These are phyloP conservation scores for Leptographium lundbergii DNA, from an alignment of 2,329 filamentous ascomycete species.

Conservation along the genomic window DNA sequence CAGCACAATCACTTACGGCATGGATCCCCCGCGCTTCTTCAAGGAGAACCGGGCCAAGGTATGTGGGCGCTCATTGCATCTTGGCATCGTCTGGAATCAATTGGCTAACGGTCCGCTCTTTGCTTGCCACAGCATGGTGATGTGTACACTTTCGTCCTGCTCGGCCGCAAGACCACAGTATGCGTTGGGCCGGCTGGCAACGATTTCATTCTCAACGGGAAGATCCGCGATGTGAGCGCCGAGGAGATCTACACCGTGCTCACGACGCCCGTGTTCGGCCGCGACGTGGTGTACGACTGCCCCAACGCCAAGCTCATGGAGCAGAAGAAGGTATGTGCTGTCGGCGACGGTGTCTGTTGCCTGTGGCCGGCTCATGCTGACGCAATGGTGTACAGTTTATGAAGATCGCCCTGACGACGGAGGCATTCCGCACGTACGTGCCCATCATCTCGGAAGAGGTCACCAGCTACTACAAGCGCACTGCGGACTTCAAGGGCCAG, in stretches of 20 bases:
- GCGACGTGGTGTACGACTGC: slow-evolving; percentile 72
- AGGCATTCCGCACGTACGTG: slow-evolving; percentile 53
- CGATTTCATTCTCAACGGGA: slow-evolving; percentile 44
- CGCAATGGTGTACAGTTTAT: slow-evolving; percentile 38
- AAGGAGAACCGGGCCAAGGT: slow-evolving; percentile 57
- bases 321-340: slow-evolving; percentile 59
- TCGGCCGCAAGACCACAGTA: slow-evolving; percentile 37
- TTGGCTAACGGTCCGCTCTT: background rate
- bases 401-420: slow-evolving; percentile 56
- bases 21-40: slow-evolving; percentile 87
- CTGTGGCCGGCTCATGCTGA: background rate
- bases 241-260: slow-evolving; percentile 41
- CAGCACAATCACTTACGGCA: slow-evolving; percentile 87
- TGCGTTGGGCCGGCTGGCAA: slow-evolving; percentile 38
- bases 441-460: slow-evolving; percentile 59
- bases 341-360: background rate
- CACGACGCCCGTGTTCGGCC: slow-evolving; percentile 53
- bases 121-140: slow-evolving; percentile 30
- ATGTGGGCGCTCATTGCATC: slow-evolving; percentile 4
- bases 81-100: background rate
- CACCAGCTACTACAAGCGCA: slow-evolving; percentile 46
- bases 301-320: slow-evolving; percentile 79
- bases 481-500: slow-evolving; percentile 43
- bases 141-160: slow-evolving; percentile 39
- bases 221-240: slow-evolving; percentile 37